A percentile compares a stretch with the other conserved stretches of the same genome.
These are phyloP conservation scores for Raffaelea deltoideospora DNA, from an alignment of 2,329 filamentous ascomycete genomes.

Conservation along the genomic window DNA sequence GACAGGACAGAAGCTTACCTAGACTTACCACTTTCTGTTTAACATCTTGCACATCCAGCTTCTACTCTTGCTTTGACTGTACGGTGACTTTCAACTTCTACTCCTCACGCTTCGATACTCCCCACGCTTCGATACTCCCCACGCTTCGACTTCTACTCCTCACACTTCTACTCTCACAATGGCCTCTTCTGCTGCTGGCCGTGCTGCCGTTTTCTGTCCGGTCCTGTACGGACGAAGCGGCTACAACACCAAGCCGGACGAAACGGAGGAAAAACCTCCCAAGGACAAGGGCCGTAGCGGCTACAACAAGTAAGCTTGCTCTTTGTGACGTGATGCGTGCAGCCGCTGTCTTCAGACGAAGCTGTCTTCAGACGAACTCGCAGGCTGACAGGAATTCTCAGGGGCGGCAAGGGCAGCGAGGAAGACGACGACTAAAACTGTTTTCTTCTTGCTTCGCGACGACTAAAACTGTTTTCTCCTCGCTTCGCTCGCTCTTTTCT, in stretches of 20 bases:
- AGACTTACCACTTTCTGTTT: no score
- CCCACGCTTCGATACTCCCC: no score
- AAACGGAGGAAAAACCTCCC: slow-evolving; percentile 14
- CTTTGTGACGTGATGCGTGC: background rate
- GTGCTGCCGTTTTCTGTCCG: slow-evolving; percentile 22
- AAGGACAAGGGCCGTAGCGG: slow-evolving; percentile 28
- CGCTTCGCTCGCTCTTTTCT: no score
- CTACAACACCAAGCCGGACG: slow-evolving; percentile 24
- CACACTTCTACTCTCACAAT: slow-evolving; percentile 3
- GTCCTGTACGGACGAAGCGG: slow-evolving; percentile 24
- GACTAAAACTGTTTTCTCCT: no score
- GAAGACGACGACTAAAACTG: slow-evolving; percentile 18
- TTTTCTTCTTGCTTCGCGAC: no score
- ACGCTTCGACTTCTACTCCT: no score
- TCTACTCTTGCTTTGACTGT: background rate
- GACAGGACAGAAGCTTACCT: no score
- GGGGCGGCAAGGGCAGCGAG: slow-evolving; percentile 17
- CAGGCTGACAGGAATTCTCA: slow-evolving; percentile 1
- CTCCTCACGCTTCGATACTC: no score
- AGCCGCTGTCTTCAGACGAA: background rate
- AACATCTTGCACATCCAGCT: background rate
- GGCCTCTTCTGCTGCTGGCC: slow-evolving; percentile 15
- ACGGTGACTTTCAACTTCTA: no score
- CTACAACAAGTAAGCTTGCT: slow-evolving; percentile 25
- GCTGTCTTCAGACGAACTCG: background rate